These are phyloP conservation scores for Gloeopeniophorella convolvens DNA, from an alignment of 768 basidiomycete species.

Conservation along the genomic window DNA sequence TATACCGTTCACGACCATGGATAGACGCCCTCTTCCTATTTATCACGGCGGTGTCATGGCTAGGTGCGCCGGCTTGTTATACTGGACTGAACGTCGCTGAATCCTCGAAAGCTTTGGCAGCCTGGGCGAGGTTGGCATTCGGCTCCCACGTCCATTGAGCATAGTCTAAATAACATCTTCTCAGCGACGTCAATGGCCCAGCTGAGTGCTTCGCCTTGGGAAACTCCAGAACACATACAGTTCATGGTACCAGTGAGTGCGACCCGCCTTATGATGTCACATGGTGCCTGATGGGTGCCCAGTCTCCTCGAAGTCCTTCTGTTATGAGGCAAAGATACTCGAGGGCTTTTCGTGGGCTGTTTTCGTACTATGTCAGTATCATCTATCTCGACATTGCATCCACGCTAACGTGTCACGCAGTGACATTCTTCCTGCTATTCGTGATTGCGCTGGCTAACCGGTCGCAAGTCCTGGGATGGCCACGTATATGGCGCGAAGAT, in stretches of 20 bases:
- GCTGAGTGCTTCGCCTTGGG: conserved; percentile 51
- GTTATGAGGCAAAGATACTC: conserved; percentile 75
- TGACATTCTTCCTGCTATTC: conserved; percentile 38
- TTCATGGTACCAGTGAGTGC: conserved; percentile 47
- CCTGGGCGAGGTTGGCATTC: conserved; percentile 36
- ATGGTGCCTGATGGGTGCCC: conserved; percentile 10
- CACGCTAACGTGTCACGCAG: conserved; percentile 24
- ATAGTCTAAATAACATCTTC: background rate
- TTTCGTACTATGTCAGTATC: conserved; percentile 44
- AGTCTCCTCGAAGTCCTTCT: conserved; percentile 55
- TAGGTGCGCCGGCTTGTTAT: conserved; percentile 41
- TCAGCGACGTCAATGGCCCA: conserved; percentile 63
- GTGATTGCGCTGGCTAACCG: conserved; percentile 48
- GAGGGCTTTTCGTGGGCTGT: conserved; percentile 75
- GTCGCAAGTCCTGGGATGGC: conserved; percentile 49
- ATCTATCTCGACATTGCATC: conserved; percentile 4
- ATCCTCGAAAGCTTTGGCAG: conserved; percentile 51
- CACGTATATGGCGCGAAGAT: conserved; percentile 52
- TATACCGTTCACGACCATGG: conserved; percentile 65
- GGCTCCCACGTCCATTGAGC: background rate
- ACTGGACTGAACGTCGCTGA: conserved; percentile 1
- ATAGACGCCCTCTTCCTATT: conserved; percentile 52
- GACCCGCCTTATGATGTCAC: background rate
- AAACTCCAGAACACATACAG: conserved; percentile 39
- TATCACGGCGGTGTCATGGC: conserved; percentile 58